Evolutionary conservation across 805 yeast genomes (phyloP).

Genomic region (Spathaspora passalidarum): DNA sequence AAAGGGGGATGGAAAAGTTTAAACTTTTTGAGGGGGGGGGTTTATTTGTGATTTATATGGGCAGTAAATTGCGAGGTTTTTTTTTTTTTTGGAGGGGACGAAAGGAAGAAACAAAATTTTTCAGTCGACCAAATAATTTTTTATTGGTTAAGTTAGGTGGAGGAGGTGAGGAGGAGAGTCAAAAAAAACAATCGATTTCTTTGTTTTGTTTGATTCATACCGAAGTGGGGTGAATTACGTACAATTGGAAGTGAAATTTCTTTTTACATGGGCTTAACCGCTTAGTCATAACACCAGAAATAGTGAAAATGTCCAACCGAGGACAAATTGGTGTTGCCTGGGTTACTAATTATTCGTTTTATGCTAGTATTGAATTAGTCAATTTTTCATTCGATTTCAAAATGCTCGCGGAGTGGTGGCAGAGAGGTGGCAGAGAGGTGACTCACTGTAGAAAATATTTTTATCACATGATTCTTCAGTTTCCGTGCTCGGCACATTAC

Average conservation of each 20-base stretch:
- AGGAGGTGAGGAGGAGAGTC: background rate
- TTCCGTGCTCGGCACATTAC: background rate
- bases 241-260: background rate
- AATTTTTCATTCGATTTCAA: background rate
- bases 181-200: background rate
- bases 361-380: too few species aligned
- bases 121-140: background rate
- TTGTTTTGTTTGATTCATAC: background rate
- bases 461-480: background rate
- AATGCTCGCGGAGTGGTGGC: background rate
- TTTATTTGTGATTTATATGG: background rate
- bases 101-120: background rate
- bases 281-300: background rate
- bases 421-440: background rate
- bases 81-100: background rate
- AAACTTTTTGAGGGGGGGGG: background rate
- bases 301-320: background rate
- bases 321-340: background rate
- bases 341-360: too few species aligned
- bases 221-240: background rate
- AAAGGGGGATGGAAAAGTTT: background rate
- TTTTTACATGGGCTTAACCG: background rate
- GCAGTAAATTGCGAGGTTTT: background rate
- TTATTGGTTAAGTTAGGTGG: background rate
- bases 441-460: background rate